These are phyloP conservation scores for Trametes elegans DNA, from an alignment of 768 basidiomycete species.

Conservation along the genomic window DNA sequence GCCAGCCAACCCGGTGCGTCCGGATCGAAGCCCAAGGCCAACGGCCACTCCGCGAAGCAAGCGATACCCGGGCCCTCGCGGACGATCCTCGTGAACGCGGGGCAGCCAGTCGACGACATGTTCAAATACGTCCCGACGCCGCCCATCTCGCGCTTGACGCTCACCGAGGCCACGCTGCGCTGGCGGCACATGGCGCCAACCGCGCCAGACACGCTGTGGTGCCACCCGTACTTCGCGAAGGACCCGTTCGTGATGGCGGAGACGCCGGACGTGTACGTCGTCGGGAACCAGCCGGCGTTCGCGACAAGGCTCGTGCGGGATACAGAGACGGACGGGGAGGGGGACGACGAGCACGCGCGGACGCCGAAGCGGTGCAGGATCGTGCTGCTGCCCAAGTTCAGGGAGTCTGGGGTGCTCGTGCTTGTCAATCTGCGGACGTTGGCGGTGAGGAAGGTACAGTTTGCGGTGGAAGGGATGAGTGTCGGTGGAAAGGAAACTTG, in stretches of 20 bases:
- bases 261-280: conserved; percentile 86
- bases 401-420: conserved; percentile 72
- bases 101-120: conserved; percentile 93
- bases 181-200: conserved; percentile 99
- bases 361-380: conserved; percentile 55
- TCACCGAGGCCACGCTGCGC: conserved; percentile 76
- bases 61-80: conserved; percentile 31
- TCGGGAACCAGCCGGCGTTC: conserved; percentile 90
- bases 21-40: conserved; percentile 2
- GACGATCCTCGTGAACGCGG: conserved; percentile 81
- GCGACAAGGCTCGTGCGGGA: conserved; percentile 60
- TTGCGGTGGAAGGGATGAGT: conserved; percentile 43
- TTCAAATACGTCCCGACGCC: conserved; percentile 85
- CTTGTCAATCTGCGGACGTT: conserved; percentile 79
- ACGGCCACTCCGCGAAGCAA: neutral
- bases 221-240: conserved; percentile 83
- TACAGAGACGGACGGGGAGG: conserved; percentile 35
- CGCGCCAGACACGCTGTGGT: conserved; percentile 98
- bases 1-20: conserved; percentile 13
- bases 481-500: conserved; percentile 20
- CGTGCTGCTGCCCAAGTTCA: conserved; percentile 79
- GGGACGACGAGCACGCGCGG: conserved; percentile 27
- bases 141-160: conserved; percentile 65
- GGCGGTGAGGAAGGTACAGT: conserved; percentile 61
- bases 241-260: conserved; percentile 90